Conservation (phyloP, 352 stramenopile genomes). For the Globisporangium recalcitrans region DNA sequence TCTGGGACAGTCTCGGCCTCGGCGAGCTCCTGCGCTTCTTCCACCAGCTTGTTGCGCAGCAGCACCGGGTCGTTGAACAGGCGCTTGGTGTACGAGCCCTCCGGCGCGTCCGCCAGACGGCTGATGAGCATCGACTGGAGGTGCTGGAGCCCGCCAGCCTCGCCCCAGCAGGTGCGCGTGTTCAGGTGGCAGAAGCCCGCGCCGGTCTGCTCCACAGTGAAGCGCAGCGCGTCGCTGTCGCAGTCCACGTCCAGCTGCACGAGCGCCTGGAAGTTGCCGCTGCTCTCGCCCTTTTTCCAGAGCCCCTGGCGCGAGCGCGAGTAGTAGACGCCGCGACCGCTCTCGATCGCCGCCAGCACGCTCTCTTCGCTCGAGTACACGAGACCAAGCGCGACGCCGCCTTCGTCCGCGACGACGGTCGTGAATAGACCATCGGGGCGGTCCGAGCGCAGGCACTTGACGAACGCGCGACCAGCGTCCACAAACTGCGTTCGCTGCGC, state of each 20-base stretch:
- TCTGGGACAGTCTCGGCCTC: constrained; percentile 84
- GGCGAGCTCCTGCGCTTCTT: constrained; percentile 93
- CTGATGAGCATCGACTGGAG: constrained; percentile 88
- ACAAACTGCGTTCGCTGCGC: constrained; percentile 22
- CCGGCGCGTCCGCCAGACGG: constrained; percentile 81
- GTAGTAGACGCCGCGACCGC: constrained; percentile 92
- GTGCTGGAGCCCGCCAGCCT: constrained; percentile 77
- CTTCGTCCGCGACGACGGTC: constrained; percentile 92
- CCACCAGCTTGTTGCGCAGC: constrained; percentile 94
- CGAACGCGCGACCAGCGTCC: constrained; percentile 45
- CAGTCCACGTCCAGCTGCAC: constrained; percentile 93
- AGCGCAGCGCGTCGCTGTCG: constrained; percentile 93
- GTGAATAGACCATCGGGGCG: constrained; percentile 89
- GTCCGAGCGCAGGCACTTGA: constrained; percentile 85
- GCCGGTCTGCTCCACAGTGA: constrained; percentile 89
- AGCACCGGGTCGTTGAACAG: constrained; percentile 91
- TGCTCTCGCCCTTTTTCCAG: constrained; percentile 96
- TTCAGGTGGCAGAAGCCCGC: constrained; percentile 83
- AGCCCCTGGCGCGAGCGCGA: constrained; percentile 88
- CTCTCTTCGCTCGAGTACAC: constrained; percentile 94
- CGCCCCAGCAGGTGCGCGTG: constrained; percentile 93
- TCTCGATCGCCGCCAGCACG: constrained; percentile 85
- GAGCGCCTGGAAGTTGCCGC: constrained; percentile 91
- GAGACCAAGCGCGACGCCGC: constrained; percentile 85
- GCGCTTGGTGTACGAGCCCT: constrained; percentile 95